These are phyloP conservation scores for Atalantia buxifolia DNA, from an alignment of 345 rosid genomes.

Conservation along the genomic window DNA sequence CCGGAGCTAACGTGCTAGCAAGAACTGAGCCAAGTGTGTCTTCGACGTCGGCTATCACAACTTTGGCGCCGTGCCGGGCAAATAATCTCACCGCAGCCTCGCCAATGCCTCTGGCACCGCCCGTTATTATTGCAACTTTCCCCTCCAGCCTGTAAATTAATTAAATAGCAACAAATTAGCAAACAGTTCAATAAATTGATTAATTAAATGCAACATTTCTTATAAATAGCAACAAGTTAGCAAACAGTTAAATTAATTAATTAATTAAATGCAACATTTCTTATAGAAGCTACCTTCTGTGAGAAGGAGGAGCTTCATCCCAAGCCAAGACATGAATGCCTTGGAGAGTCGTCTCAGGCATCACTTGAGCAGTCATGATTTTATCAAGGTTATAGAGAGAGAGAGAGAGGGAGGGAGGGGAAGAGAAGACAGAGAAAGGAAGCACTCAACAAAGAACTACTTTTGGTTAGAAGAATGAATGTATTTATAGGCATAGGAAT, in stretches of 20 bases:
- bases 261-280: not conserved
- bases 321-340: constrained; percentile 35
- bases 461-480: not conserved
- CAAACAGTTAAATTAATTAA: not conserved
- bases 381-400: not conserved
- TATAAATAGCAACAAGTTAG: not conserved
- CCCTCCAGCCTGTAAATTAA: constrained; percentile 62
- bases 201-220: not conserved
- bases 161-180: not conserved
- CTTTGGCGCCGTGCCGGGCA: constrained; percentile 70
- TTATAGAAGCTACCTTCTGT: constrained; percentile 42
- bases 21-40: constrained; percentile 42
- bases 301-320: constrained; percentile 37
- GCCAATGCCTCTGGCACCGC: constrained; percentile 84
- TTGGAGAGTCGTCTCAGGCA: constrained; percentile 51
- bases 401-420: not conserved
- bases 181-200: not conserved
- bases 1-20: constrained; percentile 42
- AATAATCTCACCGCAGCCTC: constrained; percentile 67
- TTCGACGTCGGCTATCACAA: constrained; percentile 73
- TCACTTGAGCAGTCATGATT: constrained; percentile 49
- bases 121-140: constrained; percentile 71
- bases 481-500: not conserved
- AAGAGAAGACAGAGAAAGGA: constrained; percentile 1
- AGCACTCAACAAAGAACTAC: not conserved